Evolutionary conservation across 768 basidiomycete species (phyloP), one percentile per base, ranked within the genome.

Genomic region (Psilocybe azurescens): DNA sequence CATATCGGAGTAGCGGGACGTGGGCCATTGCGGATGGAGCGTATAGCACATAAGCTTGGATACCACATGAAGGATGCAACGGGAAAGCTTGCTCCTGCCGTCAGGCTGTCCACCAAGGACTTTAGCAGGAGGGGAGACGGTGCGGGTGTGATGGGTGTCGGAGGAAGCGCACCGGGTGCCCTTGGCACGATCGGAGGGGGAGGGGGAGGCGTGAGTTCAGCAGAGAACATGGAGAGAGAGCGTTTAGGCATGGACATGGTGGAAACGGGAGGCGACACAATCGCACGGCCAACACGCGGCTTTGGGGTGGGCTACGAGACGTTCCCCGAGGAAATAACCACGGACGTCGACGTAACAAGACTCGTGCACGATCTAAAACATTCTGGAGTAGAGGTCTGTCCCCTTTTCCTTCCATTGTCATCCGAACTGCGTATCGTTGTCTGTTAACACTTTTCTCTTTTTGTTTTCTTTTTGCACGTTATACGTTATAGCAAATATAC

Each of bases 1-100:
- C 89, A 91, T 67, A 79, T 91, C 30, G 89, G 89, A 3, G 85
- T 88, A 18, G 89, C 87, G 5, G 84, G 86, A 14, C 80, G 86
- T 11, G 89, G 89, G 0, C 81, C 84, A 0, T 67, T 90, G 56
- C 78, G 86, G 20, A 81, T 91, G 79, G 89, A 91, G 71, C 79
- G 83, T 63, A 69, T 82, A n/a, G 83, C 83, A 0, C 89, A 91
- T 71, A 89, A 89, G 69, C 75, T 84, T 18, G 87, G 88, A 6
- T 91, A 90, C 70, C 79, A 83, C 49, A 87, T 87, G 84, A 87
- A 86, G 70, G 89, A 90, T 64, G 86, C 83, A 8, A 78, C 78
- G 3, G 85, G 84, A 7, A 80, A 83, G 62, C 80, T 85, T 54
- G 87, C 89, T 0, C 83, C 88, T 30, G 69, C 79, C 14, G 78